These are phyloP conservation scores for Arctium minus DNA, from an alignment of 129 eudicot species.

Conservation along the genomic window DNA sequence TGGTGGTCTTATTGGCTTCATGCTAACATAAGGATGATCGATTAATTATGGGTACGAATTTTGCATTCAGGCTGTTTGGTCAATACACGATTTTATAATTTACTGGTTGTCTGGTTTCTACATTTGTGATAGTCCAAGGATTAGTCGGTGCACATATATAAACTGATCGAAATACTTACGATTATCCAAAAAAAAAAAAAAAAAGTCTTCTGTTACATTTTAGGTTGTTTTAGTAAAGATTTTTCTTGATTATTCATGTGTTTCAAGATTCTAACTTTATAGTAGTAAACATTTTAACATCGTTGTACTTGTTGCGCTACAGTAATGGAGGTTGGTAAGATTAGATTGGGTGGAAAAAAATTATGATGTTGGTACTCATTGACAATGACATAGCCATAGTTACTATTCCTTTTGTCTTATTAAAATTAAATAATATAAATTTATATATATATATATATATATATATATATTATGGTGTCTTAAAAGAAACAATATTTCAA, in stretches of 20 bases:
- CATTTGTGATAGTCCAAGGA: background rate
- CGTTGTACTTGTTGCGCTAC: background rate
- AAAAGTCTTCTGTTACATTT: background rate
- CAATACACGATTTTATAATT: too few species aligned
- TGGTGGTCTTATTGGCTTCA: background rate
- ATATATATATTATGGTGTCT: too few species aligned
- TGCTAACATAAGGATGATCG: background rate
- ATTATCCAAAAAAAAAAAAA: too few species aligned
- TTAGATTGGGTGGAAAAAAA: background rate
- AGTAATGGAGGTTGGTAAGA: constrained; percentile 18
- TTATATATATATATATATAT: background rate
- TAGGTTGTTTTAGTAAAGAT: background rate
- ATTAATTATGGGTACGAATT: too few species aligned
- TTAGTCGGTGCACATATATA: background rate
- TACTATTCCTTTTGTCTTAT: constrained; percentile 11
- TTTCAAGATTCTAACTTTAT: background rate
- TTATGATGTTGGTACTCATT: constrained; percentile 4
- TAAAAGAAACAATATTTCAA: too few species aligned
- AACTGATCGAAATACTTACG: background rate
- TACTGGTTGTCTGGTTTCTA: background rate
- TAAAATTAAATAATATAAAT: background rate
- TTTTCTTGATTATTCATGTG: background rate
- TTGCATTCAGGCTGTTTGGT: background rate
- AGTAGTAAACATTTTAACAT: background rate
- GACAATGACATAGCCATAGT: background rate